These are phyloP conservation scores for Tylopilus sp. DNA, from an alignment of 768 basidiomycete species.

Conservation along the genomic window DNA sequence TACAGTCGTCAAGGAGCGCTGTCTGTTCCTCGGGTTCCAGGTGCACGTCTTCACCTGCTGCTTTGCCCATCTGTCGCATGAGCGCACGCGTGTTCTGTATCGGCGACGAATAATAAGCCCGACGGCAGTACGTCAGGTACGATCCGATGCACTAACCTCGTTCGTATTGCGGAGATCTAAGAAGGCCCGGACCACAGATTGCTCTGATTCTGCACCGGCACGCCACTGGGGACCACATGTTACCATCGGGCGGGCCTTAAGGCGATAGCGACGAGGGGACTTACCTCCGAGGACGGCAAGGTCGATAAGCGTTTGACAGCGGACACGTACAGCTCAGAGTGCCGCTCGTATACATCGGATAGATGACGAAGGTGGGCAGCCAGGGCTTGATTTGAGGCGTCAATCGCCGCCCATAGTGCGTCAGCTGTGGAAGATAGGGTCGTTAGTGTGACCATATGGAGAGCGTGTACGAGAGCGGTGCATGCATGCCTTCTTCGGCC, in stretches of 20 bases:
- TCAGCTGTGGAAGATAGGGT: slow-evolving; percentile 43
- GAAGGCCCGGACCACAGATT: slow-evolving; percentile 51
- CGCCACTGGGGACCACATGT: slow-evolving; percentile 47
- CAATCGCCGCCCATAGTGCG: slow-evolving; percentile 61
- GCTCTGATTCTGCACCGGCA: not conserved
- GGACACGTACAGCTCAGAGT: slow-evolving; percentile 49
- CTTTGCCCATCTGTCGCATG: slow-evolving; percentile 83
- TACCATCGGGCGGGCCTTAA: not conserved
- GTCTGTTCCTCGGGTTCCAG: slow-evolving; percentile 93
- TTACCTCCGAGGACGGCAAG: slow-evolving; percentile 49
- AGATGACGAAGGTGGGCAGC: slow-evolving; percentile 51
- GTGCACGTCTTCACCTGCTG: slow-evolving; percentile 59
- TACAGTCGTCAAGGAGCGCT: slow-evolving; percentile 71
- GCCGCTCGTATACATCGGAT: slow-evolving; percentile 43
- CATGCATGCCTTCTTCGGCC: slow-evolving; percentile 45
- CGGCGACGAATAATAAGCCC: not conserved
- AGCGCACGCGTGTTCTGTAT: slow-evolving; percentile 65
- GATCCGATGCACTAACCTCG: slow-evolving; percentile 41
- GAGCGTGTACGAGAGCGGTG: not conserved
- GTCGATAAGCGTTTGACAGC: slow-evolving; percentile 62
- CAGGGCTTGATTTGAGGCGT: slow-evolving; percentile 58
- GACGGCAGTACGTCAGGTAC: not conserved
- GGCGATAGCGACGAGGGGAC: slow-evolving; percentile 27
- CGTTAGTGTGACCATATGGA: not conserved
- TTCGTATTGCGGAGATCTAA: slow-evolving; percentile 53